Conservation (phyloP, 2,329 filamentous ascomycete species). For the Ambrosiella xylebori region DNA sequence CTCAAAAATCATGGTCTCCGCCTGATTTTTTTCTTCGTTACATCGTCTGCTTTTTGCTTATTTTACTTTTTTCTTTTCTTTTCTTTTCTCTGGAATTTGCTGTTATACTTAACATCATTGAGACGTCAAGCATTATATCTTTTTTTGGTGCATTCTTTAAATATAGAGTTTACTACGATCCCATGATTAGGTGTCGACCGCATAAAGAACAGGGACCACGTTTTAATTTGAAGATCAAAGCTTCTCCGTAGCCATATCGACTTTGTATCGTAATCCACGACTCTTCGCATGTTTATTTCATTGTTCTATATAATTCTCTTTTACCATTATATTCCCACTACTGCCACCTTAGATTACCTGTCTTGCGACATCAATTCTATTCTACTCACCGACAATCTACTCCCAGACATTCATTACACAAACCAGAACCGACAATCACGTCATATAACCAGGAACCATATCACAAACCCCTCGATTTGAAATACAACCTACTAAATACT, state of each 20-base stretch:
- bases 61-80: slow-evolving; percentile 5
- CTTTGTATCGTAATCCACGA: neutral
- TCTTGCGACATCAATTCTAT: too few species aligned
- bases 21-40: neutral
- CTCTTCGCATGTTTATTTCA: too few species aligned
- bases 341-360: too few species aligned
- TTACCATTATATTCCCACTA: too few species aligned
- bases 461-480: neutral
- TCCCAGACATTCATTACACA: neutral
- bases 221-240: neutral
- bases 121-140: too few species aligned
- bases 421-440: neutral
- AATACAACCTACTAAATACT: neutral
- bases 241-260: neutral
- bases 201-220: neutral
- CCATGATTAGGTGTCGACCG: neutral
- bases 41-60: neutral
- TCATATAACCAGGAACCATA: neutral
- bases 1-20: neutral
- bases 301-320: too few species aligned
- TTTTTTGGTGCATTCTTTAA: too few species aligned
- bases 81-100: neutral
- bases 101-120: too few species aligned
- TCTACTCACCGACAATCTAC: too few species aligned
- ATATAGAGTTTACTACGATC: too few species aligned